Conservation (phyloP, 768 basidiomycete species). For the Steccherinum ochraceum region DNA sequence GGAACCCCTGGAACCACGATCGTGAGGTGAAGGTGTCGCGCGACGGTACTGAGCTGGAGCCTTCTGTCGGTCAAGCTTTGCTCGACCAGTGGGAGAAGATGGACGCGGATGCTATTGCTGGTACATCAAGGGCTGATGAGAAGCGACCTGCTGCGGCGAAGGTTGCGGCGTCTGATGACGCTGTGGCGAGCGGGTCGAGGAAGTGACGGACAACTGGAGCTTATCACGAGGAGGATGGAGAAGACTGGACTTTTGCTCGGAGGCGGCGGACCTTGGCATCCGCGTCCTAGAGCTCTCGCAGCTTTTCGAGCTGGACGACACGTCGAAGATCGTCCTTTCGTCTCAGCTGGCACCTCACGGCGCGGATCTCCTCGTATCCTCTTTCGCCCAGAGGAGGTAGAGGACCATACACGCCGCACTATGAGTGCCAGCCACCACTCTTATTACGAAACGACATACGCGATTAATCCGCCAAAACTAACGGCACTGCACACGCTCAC, state of each 20-base stretch:
- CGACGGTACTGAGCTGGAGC: constrained; percentile 92
- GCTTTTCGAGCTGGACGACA: no score
- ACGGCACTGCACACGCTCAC: not conserved
- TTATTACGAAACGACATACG: not conserved
- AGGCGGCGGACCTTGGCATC: no score
- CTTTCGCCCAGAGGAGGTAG: no score
- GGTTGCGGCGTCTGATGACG: not conserved
- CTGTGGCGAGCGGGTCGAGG: no score
- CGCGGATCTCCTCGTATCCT: no score
- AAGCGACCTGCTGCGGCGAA: not conserved
- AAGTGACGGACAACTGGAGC: no score
- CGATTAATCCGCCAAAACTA: not conserved
- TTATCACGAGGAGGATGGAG: no score
- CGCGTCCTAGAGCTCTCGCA: no score
- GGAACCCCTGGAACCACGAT: constrained; percentile 92
- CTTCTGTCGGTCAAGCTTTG: constrained; percentile 58
- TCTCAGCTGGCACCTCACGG: no score
- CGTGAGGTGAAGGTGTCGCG: constrained; percentile 75
- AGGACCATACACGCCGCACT: not conserved
- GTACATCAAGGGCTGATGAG: not conserved
- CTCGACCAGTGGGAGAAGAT: constrained; percentile 62
- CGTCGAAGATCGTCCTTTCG: no score
- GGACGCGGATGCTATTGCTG: constrained; percentile 4
- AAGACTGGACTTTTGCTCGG: no score
- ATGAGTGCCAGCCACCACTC: not conserved